Evolutionary conservation across 1,284 basidiomycete genomes (phyloP).

Genomic region (Heliocybe sulcata): DNA sequence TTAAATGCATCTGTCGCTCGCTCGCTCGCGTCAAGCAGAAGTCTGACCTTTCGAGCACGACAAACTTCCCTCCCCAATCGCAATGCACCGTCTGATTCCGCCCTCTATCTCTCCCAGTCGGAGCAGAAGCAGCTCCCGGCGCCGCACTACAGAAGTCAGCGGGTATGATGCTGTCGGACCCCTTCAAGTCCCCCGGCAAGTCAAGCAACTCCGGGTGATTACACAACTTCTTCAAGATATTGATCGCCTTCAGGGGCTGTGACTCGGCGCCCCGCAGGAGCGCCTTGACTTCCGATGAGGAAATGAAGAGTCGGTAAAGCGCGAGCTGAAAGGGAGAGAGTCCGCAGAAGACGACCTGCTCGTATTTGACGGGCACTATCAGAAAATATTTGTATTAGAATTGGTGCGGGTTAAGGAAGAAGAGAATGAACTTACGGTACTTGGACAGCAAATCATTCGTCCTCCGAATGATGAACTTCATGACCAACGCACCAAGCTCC

Average conservation of each 20-base stretch:
- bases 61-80: conserved; percentile 88
- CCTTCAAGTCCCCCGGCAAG: conserved; percentile 81
- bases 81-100: conserved; percentile 59
- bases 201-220: conserved; percentile 96
- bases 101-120: conserved; percentile 27
- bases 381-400: conserved; percentile 8
- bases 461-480: conserved; percentile 94
- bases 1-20: neutral
- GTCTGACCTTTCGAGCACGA: conserved; percentile 90
- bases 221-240: conserved; percentile 94
- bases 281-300: conserved; percentile 91
- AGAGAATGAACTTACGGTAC: conserved; percentile 36
- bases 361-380: conserved; percentile 96
- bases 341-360: conserved; percentile 96
- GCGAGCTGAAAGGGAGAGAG: conserved; percentile 86
- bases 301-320: conserved; percentile 90
- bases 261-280: conserved; percentile 87
- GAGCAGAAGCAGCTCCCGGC: conserved; percentile 17
- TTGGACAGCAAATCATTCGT: conserved; percentile 98
- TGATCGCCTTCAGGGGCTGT: conserved; percentile 96
- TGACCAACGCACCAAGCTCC: conserved; percentile 86
- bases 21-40: conserved; percentile 9
- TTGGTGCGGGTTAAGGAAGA: conserved; percentile 1
- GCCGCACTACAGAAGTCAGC: conserved; percentile 55
- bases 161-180: conserved; percentile 81